These are phyloP conservation scores for Aspergillus jensenii DNA, from an alignment of 2,329 filamentous ascomycete genomes.

Conservation along the genomic window DNA sequence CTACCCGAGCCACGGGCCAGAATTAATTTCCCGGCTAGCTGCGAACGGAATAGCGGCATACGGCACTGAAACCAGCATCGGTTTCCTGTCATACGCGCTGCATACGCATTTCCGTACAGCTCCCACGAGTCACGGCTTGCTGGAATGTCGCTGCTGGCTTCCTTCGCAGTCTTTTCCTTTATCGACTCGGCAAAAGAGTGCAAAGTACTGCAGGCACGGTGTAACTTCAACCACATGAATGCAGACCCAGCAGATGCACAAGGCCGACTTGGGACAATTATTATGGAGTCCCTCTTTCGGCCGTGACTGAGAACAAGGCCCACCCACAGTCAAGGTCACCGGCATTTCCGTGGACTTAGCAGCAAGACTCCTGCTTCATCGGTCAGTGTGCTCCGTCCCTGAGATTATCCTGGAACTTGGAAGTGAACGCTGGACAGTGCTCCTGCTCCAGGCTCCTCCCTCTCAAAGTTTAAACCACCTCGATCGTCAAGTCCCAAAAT, in stretches of 20 bases:
- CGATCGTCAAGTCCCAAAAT: no score
- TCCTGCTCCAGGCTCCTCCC: background rate
- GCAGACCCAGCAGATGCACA: constrained; percentile 1
- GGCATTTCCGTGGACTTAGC: background rate
- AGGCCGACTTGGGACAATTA: constrained; percentile 8
- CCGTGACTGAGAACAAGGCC: background rate
- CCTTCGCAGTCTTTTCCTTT: background rate
- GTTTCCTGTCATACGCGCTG: constrained; percentile 4
- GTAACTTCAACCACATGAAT: no score
- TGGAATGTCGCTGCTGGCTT: no score
- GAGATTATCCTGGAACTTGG: background rate
- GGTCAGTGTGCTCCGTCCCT: no score
- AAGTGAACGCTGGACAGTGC: background rate
- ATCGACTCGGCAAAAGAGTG: no score
- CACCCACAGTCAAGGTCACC: background rate
- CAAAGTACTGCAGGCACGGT: no score
- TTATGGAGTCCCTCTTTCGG: background rate
- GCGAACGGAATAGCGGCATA: constrained; percentile 10
- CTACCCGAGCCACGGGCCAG: constrained; percentile 15
- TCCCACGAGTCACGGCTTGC: no score
- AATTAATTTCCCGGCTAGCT: constrained; percentile 16
- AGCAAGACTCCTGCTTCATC: background rate
- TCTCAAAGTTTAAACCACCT: no score
- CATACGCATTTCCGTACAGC: background rate
- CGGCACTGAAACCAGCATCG: background rate